Conservation (phyloP, 495 filamentous ascomycete genomes). For the Barbatosphaeria neglecta region DNA sequence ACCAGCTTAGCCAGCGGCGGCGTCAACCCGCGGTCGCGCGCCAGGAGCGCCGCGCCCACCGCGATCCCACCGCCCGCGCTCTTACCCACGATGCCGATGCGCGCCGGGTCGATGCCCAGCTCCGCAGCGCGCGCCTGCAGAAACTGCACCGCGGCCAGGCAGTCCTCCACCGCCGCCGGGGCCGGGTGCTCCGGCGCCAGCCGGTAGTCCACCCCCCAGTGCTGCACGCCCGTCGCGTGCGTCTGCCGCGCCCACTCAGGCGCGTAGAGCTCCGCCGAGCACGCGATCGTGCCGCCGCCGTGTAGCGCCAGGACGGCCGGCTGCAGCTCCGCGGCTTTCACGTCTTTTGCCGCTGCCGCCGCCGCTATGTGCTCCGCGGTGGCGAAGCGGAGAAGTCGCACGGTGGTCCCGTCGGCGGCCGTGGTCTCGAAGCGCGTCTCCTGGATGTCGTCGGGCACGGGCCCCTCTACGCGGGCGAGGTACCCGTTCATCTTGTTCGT, state of each 20-base stretch:
- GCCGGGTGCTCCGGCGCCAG: conserved; percentile 27
- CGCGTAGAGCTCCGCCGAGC: conserved; percentile 11
- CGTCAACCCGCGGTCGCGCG: conserved; percentile 16
- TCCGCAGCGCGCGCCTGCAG: conserved; percentile 13
- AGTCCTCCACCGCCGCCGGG: conserved; percentile 21
- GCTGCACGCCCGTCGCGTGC: conserved; percentile 7
- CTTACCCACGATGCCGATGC: conserved; percentile 22
- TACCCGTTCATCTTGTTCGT: background rate
- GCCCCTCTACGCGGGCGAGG: background rate
- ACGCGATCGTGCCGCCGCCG: conserved; percentile 26
- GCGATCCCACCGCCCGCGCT: conserved; percentile 31
- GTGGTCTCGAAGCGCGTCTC: background rate
- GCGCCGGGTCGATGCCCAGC: conserved; percentile 21
- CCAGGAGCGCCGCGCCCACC: conserved; percentile 18
- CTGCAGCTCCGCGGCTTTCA: background rate
- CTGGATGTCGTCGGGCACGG: background rate
- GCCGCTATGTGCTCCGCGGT: conserved; percentile 5
- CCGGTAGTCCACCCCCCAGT: conserved; percentile 29
- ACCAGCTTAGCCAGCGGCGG: conserved; percentile 18
- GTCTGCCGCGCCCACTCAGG: conserved; percentile 10
- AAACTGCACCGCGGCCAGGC: conserved; percentile 19
- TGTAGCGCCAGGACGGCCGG: conserved; percentile 25
- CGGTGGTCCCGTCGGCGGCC: conserved; percentile 5
- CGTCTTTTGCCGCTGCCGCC: background rate
- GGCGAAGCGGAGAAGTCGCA: conserved; percentile 7